Evolutionary conservation across 164 flowering plant species (phyloP).

Genomic region (Umbilicus rupestris): DNA sequence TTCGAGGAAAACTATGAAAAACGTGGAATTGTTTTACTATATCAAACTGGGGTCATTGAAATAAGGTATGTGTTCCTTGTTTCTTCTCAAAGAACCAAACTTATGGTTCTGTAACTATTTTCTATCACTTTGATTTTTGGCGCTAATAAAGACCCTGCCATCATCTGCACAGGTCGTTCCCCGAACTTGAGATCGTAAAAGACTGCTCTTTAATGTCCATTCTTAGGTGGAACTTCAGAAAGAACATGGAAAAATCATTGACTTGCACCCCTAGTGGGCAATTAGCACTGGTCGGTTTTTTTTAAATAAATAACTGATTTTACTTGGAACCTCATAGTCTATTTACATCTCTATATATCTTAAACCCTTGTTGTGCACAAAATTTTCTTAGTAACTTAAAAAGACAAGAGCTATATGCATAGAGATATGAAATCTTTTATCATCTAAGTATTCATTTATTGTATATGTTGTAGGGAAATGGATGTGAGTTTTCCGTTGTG

Average conservation of each 20-base stretch:
- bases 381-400: not conserved
- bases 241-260: slow-evolving; percentile 54
- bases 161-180: slow-evolving; percentile 52
- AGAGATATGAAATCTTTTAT: not conserved
- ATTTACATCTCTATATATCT: not conserved
- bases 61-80: slow-evolving; percentile 30
- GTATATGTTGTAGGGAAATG: slow-evolving; percentile 19
- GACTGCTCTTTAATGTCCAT: slow-evolving; percentile 54
- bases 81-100: not conserved
- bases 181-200: slow-evolving; percentile 48
- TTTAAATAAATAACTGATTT: slow-evolving; percentile 5
- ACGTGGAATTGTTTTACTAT: slow-evolving; percentile 22
- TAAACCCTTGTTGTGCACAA: not conserved
- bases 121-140: not conserved
- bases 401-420: not conserved
- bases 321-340: not conserved
- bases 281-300: slow-evolving; percentile 44
- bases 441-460: not conserved
- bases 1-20: slow-evolving; percentile 23
- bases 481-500: slow-evolving; percentile 25
- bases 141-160: not conserved
- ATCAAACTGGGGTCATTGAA: slow-evolving; percentile 31
- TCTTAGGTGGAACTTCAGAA: slow-evolving; percentile 72
- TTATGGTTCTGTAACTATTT: not conserved
- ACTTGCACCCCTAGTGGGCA: slow-evolving; percentile 45